Evolutionary conservation across 2,329 filamentous ascomycete species (phyloP).

Genomic region (Exophiala alcalophila): DNA sequence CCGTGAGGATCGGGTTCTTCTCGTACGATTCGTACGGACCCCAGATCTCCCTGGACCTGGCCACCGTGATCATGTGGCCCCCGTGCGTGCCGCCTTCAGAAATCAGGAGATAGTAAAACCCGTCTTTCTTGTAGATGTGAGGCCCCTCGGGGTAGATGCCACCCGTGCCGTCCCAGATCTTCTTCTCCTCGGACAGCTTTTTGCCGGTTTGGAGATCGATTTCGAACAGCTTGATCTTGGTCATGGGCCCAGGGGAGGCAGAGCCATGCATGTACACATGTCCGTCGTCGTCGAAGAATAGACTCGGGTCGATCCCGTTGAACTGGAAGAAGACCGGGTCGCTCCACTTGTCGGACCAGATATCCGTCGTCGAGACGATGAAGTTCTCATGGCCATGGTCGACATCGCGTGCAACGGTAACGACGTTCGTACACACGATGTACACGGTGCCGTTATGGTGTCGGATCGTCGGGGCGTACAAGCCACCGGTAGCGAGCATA

Average conservation of each 20-base stretch:
- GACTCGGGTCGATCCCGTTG: constrained; percentile 45
- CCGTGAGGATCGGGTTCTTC: constrained; percentile 49
- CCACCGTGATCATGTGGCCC: constrained; percentile 51
- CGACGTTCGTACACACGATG: constrained; percentile 44
- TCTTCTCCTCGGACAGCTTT: constrained; percentile 34
- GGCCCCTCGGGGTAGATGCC: constrained; percentile 52
- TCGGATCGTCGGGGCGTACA: constrained; percentile 50
- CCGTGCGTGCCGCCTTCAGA: constrained; percentile 55
- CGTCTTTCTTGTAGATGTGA: constrained; percentile 53
- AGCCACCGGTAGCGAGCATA: constrained; percentile 34
- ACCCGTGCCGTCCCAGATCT: constrained; percentile 49
- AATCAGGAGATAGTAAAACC: constrained; percentile 54
- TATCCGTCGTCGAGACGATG: constrained; percentile 42
- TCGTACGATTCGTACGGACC: constrained; percentile 48
- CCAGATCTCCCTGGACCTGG: constrained; percentile 44
- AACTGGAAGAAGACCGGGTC: constrained; percentile 42
- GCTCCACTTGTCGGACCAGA: constrained; percentile 46
- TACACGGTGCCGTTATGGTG: constrained; percentile 47
- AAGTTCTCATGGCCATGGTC: constrained; percentile 35
- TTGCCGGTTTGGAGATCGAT: constrained; percentile 37
- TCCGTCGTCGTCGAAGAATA: constrained; percentile 47
- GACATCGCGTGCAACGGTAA: constrained; percentile 23
- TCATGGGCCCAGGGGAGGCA: constrained; percentile 27
- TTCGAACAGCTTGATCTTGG: constrained; percentile 27
- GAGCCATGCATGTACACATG: constrained; percentile 39